Conservation (phyloP, 1,284 basidiomycete species). For the Ceratobasidium sp. region DNA sequence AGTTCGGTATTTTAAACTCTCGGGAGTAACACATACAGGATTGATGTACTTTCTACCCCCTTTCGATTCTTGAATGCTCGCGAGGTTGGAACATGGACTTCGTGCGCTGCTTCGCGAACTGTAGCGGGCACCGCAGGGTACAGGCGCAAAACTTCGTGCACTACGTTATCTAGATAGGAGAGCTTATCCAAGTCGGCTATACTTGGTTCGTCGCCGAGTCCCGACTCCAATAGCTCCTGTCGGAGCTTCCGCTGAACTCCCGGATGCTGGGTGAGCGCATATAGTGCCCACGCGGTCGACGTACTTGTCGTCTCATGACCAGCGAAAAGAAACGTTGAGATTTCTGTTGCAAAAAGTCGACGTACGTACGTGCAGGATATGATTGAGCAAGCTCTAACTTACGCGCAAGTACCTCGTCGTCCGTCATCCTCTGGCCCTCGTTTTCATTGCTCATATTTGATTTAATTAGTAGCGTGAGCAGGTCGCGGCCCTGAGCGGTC, state of each 20-base stretch:
- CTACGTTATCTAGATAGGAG: constrained; percentile 60
- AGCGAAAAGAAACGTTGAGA: no score
- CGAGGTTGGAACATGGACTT: constrained; percentile 57
- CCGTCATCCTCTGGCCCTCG: constrained; percentile 33
- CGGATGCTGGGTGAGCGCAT: constrained; percentile 69
- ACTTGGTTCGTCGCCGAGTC: constrained; percentile 61
- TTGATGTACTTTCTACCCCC: constrained; percentile 59
- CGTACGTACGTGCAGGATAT: no score
- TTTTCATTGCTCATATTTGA: constrained; percentile 61
- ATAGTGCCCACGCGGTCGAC: constrained; percentile 71
- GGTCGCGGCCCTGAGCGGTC: constrained; percentile 52
- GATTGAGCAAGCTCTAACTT: no score
- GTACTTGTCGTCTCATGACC: constrained; percentile 84
- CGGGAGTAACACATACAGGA: constrained; percentile 54
- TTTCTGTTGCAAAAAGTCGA: not conserved
- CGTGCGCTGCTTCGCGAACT: constrained; percentile 52
- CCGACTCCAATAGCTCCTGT: constrained; percentile 67
- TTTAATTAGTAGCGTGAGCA: constrained; percentile 52
- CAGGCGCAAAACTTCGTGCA: constrained; percentile 56
- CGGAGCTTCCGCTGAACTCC: constrained; percentile 77
- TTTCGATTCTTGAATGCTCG: constrained; percentile 60
- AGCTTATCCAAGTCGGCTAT: constrained; percentile 59
- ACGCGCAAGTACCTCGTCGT: constrained; percentile 48
- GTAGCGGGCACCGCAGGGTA: constrained; percentile 52
- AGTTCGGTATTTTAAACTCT: not conserved